Conservation (phyloP, 2,329 filamentous ascomycete genomes). For the Cadophora luteo-olivacea region DNA sequence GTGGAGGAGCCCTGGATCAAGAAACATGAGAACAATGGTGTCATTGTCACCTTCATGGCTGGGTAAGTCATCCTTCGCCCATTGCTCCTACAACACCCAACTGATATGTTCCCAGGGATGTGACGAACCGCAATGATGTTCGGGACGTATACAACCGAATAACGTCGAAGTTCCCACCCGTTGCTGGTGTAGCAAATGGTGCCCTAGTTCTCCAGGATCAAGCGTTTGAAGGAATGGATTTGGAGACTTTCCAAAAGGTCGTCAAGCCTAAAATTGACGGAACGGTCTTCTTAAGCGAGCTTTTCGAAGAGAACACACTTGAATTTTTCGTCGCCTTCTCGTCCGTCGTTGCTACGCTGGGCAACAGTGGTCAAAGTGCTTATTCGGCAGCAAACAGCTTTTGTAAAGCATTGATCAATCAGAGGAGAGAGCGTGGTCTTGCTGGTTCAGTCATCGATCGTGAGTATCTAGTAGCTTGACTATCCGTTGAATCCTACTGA, state of each 20-base stretch:
- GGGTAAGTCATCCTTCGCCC: neutral
- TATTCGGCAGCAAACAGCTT: conserved; percentile 54
- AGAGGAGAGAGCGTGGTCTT: conserved; percentile 49
- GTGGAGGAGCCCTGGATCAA: conserved; percentile 37
- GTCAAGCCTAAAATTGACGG: conserved; percentile 48
- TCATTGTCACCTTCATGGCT: neutral
- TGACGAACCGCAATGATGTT: conserved; percentile 1
- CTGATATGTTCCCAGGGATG: neutral
- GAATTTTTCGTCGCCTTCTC: conserved; percentile 50
- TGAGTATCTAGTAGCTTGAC: neutral
- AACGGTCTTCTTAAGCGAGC: conserved; percentile 42
- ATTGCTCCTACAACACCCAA: neutral
- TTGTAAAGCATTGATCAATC: conserved; percentile 43
- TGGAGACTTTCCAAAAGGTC: conserved; percentile 37
- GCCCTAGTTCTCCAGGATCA: conserved; percentile 52
- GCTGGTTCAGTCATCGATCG: conserved; percentile 55
- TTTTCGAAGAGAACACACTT: conserved; percentile 41
- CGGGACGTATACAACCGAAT: neutral
- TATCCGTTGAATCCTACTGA: neutral
- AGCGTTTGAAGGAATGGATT: conserved; percentile 42
- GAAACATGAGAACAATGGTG: neutral
- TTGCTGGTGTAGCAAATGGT: conserved; percentile 52
- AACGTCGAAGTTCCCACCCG: conserved; percentile 40
- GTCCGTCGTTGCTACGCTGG: conserved; percentile 41
- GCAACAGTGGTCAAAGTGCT: conserved; percentile 49